Percentiles rank a stretch among this genome's conserved stretches.
These are phyloP conservation scores for Coemansia sp. DNA, from an alignment of 192 early-diverging fungal species.

Conservation along the genomic window DNA sequence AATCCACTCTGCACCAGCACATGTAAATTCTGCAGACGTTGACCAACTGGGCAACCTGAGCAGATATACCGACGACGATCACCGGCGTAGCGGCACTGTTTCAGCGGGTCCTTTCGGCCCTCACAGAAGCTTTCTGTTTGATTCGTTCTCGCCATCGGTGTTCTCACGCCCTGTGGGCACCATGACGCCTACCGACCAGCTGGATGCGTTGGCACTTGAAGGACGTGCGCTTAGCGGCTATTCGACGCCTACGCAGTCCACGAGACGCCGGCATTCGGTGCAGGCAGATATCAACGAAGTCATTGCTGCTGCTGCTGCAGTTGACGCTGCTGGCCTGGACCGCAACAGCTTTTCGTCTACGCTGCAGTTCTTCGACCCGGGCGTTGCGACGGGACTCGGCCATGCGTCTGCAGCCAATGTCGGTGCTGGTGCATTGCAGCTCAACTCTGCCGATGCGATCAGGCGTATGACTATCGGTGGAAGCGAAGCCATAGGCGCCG, in stretches of 20 bases:
- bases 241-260: conserved; percentile 44
- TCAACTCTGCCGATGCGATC: conserved; percentile 34
- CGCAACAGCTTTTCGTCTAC: conserved; percentile 34
- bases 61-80: conserved; percentile 11
- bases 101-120: conserved; percentile 25
- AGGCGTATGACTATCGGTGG: conserved; percentile 48
- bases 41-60: conserved; percentile 13
- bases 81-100: conserved; percentile 17
- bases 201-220: conserved; percentile 51
- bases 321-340: conserved; percentile 36
- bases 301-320: conserved; percentile 39
- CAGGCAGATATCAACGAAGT: conserved; percentile 49
- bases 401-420: conserved; percentile 6
- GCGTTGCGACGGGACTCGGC: conserved; percentile 21
- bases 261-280: conserved; percentile 48
- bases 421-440: conserved; percentile 17
- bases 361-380: conserved; percentile 30
- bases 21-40: conserved; percentile 4
- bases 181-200: conserved; percentile 49
- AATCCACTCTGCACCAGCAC: conserved; percentile 35
- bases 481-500: conserved; percentile 18
- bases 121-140: conserved; percentile 28
- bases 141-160: conserved; percentile 46
- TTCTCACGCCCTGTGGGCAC: conserved; percentile 35
- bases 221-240: conserved; percentile 38